Evolutionary conservation across 2,329 filamentous ascomycete genomes (phyloP).

Genomic region (Pseudodiploospora longispora): DNA sequence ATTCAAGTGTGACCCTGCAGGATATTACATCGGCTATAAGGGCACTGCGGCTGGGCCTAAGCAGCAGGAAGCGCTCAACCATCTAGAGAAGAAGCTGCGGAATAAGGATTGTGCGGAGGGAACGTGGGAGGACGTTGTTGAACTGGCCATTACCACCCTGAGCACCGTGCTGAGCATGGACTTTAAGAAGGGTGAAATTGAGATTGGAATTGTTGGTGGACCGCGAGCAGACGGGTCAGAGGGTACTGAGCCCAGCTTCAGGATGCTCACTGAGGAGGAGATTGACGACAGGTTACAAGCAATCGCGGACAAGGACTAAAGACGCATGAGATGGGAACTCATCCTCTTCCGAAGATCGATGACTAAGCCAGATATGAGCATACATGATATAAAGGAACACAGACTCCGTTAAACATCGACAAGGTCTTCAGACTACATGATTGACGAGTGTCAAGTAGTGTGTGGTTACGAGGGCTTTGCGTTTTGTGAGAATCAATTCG

Average conservation of each 20-base stretch:
- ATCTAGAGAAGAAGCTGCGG: slow-evolving; percentile 98
- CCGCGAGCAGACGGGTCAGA: slow-evolving; percentile 76
- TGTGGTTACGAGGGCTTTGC: no score
- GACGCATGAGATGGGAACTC: slow-evolving; percentile 2
- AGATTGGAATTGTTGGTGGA: slow-evolving; percentile 93
- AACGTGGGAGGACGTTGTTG: slow-evolving; percentile 94
- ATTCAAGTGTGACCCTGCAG: slow-evolving; percentile 97
- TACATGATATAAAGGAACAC: no score
- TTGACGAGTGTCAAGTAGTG: no score
- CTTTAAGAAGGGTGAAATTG: slow-evolving; percentile 98
- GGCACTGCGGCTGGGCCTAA: slow-evolving; percentile 95
- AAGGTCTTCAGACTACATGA: no score
- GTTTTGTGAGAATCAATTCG: no score
- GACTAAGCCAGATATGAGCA: no score
- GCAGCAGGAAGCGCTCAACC: slow-evolving; percentile 97
- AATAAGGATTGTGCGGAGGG: slow-evolving; percentile 95
- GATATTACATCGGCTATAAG: slow-evolving; percentile 98
- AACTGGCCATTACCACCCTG: slow-evolving; percentile 89
- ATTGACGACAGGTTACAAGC: slow-evolving; percentile 97
- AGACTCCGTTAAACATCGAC: no score
- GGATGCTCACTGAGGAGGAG: slow-evolving; percentile 89
- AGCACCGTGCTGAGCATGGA: slow-evolving; percentile 97
- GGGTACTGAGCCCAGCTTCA: slow-evolving; percentile 71
- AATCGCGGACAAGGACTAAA: slow-evolving; percentile 96
- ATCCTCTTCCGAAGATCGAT: no score